Percentiles rank a stretch among this genome's conserved stretches.
Evolutionary conservation across 768 basidiomycete species (phyloP).

Genomic region (Cystofilobasidium bisporidii): DNA sequence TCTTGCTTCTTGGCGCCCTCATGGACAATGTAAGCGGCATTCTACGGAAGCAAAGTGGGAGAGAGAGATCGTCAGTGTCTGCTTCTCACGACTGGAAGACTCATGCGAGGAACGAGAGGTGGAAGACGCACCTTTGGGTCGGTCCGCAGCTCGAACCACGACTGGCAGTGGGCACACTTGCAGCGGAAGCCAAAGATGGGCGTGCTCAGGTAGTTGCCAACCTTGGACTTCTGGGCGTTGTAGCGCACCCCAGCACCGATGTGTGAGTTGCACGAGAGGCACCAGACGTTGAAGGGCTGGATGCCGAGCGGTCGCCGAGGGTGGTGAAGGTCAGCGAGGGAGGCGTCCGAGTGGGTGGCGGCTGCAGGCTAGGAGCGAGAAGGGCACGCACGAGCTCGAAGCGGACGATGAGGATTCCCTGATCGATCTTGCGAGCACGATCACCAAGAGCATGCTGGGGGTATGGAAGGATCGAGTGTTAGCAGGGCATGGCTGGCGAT

Average conservation of each 20-base stretch:
- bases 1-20: constrained; percentile 91
- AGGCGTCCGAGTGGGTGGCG: too few species aligned
- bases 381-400: constrained; percentile 56
- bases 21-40: constrained; percentile 84
- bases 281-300: constrained; percentile 24
- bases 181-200: constrained; percentile 92
- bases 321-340: too few species aligned
- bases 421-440: constrained; percentile 86
- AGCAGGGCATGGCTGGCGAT: neutral
- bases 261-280: constrained; percentile 49
- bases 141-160: constrained; percentile 97
- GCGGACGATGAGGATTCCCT: constrained; percentile 88
- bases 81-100: neutral
- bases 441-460: constrained; percentile 46
- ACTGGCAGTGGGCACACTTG: constrained; percentile 91
- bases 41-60: constrained; percentile 46
- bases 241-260: constrained; percentile 99
- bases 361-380: too few species aligned
- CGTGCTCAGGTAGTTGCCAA: constrained; percentile 87
- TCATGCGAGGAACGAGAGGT: neutral
- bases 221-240: constrained; percentile 97
- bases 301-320: too few species aligned
- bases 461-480: too few species aligned
- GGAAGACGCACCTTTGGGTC: constrained; percentile 69
- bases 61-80: neutral